Conservation (phyloP, 164 flowering plant genomes). For the Dillenia turbinata region DNA sequence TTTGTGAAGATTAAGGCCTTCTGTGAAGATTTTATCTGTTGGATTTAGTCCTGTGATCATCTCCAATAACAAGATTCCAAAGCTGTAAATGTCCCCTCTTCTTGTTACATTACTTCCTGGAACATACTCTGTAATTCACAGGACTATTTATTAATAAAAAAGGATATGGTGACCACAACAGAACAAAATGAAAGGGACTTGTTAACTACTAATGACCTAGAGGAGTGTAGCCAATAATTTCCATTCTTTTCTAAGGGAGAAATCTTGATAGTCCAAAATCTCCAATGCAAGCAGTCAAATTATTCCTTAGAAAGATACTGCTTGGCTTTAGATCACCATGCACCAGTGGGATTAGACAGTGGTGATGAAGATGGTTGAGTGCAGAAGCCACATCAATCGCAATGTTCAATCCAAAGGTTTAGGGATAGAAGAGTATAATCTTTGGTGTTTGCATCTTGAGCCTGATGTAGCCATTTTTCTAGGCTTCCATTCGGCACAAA, state of each 20-base stretch:
- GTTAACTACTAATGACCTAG: slow-evolving; percentile 16
- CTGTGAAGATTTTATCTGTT: slow-evolving; percentile 13
- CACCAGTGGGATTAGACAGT: slow-evolving; percentile 6
- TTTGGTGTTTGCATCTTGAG: neutral
- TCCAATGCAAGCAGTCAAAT: slow-evolving; percentile 19
- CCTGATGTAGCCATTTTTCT: slow-evolving; percentile 18
- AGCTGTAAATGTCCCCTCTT: slow-evolving; percentile 20
- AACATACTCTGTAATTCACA: slow-evolving; percentile 12
- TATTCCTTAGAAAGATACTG: slow-evolving; percentile 17
- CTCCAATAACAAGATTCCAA: slow-evolving; percentile 17
- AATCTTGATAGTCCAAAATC: slow-evolving; percentile 22
- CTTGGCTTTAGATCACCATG: slow-evolving; percentile 28
- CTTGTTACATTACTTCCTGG: slow-evolving; percentile 9
- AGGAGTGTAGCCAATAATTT: slow-evolving; percentile 14
- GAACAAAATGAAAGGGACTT: neutral
- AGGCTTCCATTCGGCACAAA: slow-evolving; percentile 21
- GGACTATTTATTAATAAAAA: no score
- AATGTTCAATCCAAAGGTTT: slow-evolving; percentile 14
- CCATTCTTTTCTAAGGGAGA: slow-evolving; percentile 3
- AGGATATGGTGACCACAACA: neutral
- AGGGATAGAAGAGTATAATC: neutral
- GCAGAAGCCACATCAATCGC: slow-evolving; percentile 26
- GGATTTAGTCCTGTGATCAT: slow-evolving; percentile 17
- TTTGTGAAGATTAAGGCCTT: slow-evolving; percentile 6
- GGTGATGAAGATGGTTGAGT: slow-evolving; percentile 21